Evolutionary conservation across 2,329 filamentous ascomycete species (phyloP), one percentile per base, ranked within the genome.

Genomic region (Colletotrichum tanaceti): DNA sequence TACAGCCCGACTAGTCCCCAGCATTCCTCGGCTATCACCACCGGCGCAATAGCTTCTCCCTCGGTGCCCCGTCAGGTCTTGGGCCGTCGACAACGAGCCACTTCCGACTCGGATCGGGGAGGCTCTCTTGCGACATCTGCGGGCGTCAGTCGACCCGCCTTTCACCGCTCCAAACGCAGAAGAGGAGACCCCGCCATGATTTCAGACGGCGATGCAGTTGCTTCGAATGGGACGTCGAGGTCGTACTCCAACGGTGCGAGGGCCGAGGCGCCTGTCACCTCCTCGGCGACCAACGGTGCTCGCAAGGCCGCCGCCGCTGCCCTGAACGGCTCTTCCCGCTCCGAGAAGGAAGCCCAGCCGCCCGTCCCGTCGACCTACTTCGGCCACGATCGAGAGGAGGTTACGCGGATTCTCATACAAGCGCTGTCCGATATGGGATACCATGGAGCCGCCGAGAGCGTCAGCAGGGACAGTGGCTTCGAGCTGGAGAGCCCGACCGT

Each of bases 331-430:
- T 71, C 70, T 65, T 76, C 71, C 43, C 73, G 71, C 70, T 70
- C 58, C 41, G 63, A 47, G 49, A 70, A 65, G 67, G 77, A 77
- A 72, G 73, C 73, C 68, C 73, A 74, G 68, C 78, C 79, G 43
- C 76, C 76, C 61, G 41, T 18, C 49, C 65, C 61, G 43, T 67
- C 73, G 52, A 79, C 78, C 35, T 98, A 97, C 78, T 91, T 90
- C 75, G 94, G 94, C 20, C 95, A 98, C 77, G 89, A 96, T 76
- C 89, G 93, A 77, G 94, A 97, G 83, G 95, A 99, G 81, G 91
- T 98, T 52, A 97, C 95, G 5, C 87, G 96, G 62, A 91, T 98
- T 71, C 81, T 99, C 74, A 96, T 99, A 75, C 96, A 99, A 79
- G 92, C 94, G 43, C 82, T 99, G 72, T 88, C 90, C 28, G 95